Percentiles rank a stretch among this genome's conserved stretches.
Conservation (phyloP, 2,329 filamentous ascomycete species). For the Lachnellula occidentalis region DNA sequence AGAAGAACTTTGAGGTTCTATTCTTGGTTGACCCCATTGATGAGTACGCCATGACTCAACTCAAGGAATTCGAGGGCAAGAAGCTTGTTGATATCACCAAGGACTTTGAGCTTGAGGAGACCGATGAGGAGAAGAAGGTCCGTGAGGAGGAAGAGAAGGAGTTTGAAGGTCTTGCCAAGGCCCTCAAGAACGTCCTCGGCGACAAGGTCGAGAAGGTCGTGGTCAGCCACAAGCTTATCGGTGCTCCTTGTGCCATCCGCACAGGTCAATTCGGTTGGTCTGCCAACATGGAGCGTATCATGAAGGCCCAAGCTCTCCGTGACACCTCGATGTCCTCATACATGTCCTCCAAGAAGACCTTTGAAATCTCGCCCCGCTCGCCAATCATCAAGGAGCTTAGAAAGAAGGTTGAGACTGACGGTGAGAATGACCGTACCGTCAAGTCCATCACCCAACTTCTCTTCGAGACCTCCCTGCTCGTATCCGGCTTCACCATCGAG, state of each 20-base stretch:
- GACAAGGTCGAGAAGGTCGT: slow-evolving; percentile 99
- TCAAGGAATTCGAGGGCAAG: slow-evolving; percentile 99
- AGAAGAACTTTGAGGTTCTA: slow-evolving; percentile 98
- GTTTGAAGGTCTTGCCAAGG: slow-evolving; percentile 90
- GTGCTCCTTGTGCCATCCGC: slow-evolving; percentile 95
- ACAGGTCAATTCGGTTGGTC: slow-evolving; percentile 99
- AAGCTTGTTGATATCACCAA: slow-evolving; percentile 99
- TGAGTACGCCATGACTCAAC: slow-evolving; percentile 34
- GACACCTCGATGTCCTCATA: slow-evolving; percentile 99
- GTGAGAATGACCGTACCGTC: slow-evolving; percentile 97
- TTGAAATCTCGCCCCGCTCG: slow-evolving; percentile 99
- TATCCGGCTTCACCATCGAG: slow-evolving; percentile 99
- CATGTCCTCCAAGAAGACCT: slow-evolving; percentile 99
- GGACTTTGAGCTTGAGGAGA: slow-evolving; percentile 99
- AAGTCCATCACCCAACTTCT: slow-evolving; percentile 98
- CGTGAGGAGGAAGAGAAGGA: slow-evolving; percentile 98
- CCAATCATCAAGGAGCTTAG: slow-evolving; percentile 98
- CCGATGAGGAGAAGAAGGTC: slow-evolving; percentile 95
- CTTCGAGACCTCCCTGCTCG: slow-evolving; percentile 96
- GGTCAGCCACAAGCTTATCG: slow-evolving; percentile 93
- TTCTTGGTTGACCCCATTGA: slow-evolving; percentile 97
- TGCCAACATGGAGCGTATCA: slow-evolving; percentile 99
- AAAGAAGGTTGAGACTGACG: slow-evolving; percentile 97
- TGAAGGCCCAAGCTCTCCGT: slow-evolving; percentile 99
- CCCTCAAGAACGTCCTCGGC: slow-evolving; percentile 97